These are phyloP conservation scores for Sclerotiophoma versabilis DNA, from an alignment of 2,329 filamentous ascomycete genomes.

Conservation along the genomic window DNA sequence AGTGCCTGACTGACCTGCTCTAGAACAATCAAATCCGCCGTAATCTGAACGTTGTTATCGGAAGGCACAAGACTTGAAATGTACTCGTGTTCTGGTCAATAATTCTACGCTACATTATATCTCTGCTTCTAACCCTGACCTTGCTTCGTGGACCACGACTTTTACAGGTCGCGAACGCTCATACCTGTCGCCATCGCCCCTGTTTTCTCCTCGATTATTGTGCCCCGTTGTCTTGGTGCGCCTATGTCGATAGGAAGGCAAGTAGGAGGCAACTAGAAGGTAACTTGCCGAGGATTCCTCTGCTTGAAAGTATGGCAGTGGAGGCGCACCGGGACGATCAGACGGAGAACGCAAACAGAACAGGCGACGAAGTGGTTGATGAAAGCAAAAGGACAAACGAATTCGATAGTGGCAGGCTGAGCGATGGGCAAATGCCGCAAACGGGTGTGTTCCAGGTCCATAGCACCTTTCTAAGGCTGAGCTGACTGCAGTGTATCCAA, in stretches of 20 bases:
- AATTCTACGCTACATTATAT: constrained; percentile 12
- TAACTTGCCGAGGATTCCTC: not conserved
- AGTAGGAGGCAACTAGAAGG: not conserved
- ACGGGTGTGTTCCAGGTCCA: not conserved
- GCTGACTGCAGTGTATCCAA: no score
- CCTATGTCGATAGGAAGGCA: not conserved
- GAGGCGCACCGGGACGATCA: not conserved
- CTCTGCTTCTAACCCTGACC: constrained; percentile 8
- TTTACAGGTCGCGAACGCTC: constrained; percentile 17
- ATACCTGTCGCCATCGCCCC: constrained; percentile 47
- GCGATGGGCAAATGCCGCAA: no score
- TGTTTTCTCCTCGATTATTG: not conserved
- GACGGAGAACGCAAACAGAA: not conserved
- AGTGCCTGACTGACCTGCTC: not conserved
- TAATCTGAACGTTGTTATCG: constrained; percentile 55
- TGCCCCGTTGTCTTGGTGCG: not conserved
- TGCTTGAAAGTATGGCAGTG: not conserved
- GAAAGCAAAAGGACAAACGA: not conserved
- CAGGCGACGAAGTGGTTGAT: not conserved
- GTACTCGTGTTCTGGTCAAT: constrained; percentile 58
- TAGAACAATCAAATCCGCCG: constrained; percentile 62
- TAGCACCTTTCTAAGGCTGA: not conserved
- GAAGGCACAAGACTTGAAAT: constrained; percentile 60
- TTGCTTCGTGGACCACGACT: constrained; percentile 11
- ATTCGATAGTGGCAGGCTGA: not conserved